Evolutionary conservation across 108 stramenopile genomes (phyloP).

Genomic region (Seminavis robusta): DNA sequence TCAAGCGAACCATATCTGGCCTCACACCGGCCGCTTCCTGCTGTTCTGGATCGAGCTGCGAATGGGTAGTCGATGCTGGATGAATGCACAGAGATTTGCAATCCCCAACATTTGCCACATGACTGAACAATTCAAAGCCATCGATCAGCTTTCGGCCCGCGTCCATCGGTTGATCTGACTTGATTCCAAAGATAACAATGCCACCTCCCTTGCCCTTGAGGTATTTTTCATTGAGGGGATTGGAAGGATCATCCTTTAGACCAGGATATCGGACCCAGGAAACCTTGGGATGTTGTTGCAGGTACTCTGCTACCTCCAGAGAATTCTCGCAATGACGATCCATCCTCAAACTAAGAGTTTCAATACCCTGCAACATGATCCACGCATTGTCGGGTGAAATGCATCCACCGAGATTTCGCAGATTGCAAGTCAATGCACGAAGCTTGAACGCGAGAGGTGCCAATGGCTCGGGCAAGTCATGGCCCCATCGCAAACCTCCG

Average conservation of each 20-base stretch:
- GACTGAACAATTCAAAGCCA: slow-evolving; percentile 55
- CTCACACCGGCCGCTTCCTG: slow-evolving; percentile 65
- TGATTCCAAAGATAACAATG: slow-evolving; percentile 81
- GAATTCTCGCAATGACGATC: slow-evolving; percentile 88
- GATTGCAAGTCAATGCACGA: slow-evolving; percentile 53
- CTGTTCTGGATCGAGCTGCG: slow-evolving; percentile 68
- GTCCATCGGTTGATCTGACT: slow-evolving; percentile 28
- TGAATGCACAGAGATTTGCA: slow-evolving; percentile 77
- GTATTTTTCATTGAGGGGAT: slow-evolving; percentile 71
- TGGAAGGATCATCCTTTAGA: slow-evolving; percentile 47
- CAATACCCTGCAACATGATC: slow-evolving; percentile 85
- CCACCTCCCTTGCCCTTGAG: slow-evolving; percentile 65
- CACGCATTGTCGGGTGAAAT: slow-evolving; percentile 81
- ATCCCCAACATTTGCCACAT: slow-evolving; percentile 95
- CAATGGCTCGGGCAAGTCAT: slow-evolving; percentile 66
- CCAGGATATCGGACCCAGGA: slow-evolving; percentile 80
- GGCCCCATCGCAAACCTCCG: slow-evolving; percentile 72
- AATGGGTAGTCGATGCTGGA: slow-evolving; percentile 88
- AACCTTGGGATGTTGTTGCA: slow-evolving; percentile 66
- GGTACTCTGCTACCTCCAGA: slow-evolving; percentile 64
- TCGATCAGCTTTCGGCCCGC: slow-evolving; percentile 78
- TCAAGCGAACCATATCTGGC: slow-evolving; percentile 75
- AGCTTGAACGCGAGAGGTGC: slow-evolving; percentile 75
- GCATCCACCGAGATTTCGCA: slow-evolving; percentile 86
- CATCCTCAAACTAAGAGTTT: slow-evolving; percentile 82